These are phyloP conservation scores for Cymbopogon flexuosus DNA, from an alignment of 202 grass and related monocot genomes.

Conservation along the genomic window DNA sequence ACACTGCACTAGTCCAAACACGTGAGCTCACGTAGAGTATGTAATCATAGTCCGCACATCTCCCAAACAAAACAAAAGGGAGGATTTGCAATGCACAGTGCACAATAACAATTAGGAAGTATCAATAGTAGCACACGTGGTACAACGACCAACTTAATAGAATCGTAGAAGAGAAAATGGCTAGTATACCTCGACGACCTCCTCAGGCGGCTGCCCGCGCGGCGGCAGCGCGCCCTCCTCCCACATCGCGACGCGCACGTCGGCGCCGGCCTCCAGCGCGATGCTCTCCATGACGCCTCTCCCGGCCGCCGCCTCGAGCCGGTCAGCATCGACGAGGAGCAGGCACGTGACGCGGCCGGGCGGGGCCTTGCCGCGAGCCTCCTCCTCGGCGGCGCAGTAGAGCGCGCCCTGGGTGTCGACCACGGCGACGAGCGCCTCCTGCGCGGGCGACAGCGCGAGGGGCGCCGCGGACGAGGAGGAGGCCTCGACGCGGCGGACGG, in stretches of 20 bases:
- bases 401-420: background rate
- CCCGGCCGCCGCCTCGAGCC: constrained; percentile 18
- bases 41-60: background rate
- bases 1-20: background rate
- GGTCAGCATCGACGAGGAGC: constrained; percentile 24
- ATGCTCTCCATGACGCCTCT: constrained; percentile 9
- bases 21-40: background rate
- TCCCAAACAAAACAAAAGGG: no score
- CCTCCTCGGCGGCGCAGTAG: background rate
- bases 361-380: background rate
- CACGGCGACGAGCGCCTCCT: constrained; percentile 42
- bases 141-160: background rate
- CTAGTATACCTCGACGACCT: constrained; percentile 38
- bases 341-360: constrained; percentile 8
- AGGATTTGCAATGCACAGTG: background rate
- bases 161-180: background rate
- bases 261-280: constrained; percentile 19
- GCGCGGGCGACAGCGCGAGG: constrained; percentile 26
- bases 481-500: constrained; percentile 30
- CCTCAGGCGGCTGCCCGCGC: background rate
- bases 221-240: background rate
- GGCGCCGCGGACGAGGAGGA: constrained; percentile 28
- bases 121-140: background rate
- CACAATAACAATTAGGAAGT: background rate
- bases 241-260: constrained; percentile 21